These are phyloP conservation scores for Agaricus subrufescens DNA, from an alignment of 768 basidiomycete genomes.

Conservation along the genomic window DNA sequence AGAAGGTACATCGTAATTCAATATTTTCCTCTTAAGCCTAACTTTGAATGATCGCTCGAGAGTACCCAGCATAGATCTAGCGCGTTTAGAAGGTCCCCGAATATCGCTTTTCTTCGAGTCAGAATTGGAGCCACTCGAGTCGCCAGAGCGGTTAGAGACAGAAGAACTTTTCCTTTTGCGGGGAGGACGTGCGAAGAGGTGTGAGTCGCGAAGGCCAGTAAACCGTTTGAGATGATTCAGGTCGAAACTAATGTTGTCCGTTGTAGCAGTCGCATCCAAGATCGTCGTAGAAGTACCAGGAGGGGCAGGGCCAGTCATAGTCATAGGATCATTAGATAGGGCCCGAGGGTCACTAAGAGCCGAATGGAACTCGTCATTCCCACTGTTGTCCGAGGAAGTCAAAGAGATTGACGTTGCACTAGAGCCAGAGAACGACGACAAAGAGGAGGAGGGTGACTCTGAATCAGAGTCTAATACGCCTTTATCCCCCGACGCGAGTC, in stretches of 20 bases:
- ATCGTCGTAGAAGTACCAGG: background rate
- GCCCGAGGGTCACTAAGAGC: background rate
- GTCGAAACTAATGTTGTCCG: constrained; percentile 14
- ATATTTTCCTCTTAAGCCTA: constrained; percentile 29
- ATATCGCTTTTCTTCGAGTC: constrained; percentile 34
- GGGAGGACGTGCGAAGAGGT: constrained; percentile 6
- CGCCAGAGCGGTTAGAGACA: background rate
- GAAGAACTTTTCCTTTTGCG: constrained; percentile 7
- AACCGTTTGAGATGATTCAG: background rate
- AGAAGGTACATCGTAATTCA: constrained; percentile 17
- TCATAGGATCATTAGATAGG: background rate
- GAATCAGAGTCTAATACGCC: constrained; percentile 9
- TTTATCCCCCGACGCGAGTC: background rate
- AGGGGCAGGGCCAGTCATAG: background rate
- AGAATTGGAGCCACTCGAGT: background rate
- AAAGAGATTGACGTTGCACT: background rate
- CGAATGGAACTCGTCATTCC: background rate
- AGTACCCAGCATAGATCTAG: constrained; percentile 35
- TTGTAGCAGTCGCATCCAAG: background rate
- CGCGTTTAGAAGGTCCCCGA: constrained; percentile 35
- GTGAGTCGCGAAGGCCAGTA: background rate
- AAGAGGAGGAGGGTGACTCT: constrained; percentile 5
- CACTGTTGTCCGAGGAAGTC: background rate
- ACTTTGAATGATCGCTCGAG: constrained; percentile 44
- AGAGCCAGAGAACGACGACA: background rate